Percentiles rank a stretch among this genome's conserved stretches.
Conservation (phyloP, 768 basidiomycete genomes). For the Hortiboletus flavorubellus region DNA sequence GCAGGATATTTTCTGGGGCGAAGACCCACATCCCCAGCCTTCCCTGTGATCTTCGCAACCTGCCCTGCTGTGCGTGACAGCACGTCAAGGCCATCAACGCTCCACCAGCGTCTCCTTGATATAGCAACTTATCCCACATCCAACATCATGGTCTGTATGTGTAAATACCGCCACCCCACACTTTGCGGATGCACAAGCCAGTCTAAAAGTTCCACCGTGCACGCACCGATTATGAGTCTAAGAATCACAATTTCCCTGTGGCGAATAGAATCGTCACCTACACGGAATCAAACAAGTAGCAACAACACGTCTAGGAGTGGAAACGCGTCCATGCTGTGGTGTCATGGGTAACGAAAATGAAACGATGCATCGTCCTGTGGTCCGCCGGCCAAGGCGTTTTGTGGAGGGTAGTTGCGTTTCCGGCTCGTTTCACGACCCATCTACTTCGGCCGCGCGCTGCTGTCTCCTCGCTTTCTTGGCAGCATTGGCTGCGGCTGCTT, state of each 20-base stretch:
- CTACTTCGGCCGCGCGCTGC: slow-evolving; percentile 50
- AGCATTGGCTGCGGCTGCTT: slow-evolving; percentile 82
- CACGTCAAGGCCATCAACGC: slow-evolving; percentile 18
- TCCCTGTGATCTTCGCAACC: slow-evolving; percentile 11
- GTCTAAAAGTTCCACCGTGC: neutral
- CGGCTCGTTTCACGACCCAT: slow-evolving; percentile 5
- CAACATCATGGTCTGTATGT: neutral
- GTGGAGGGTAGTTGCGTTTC: neutral
- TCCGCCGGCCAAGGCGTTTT: neutral
- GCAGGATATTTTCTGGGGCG: slow-evolving; percentile 1
- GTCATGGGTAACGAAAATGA: slow-evolving; percentile 4
- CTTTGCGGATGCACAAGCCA: neutral
- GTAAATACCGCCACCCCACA: slow-evolving; percentile 2
- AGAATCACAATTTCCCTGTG: slow-evolving; percentile 3
- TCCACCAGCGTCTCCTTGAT: neutral
- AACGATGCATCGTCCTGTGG: neutral
- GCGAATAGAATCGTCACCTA: neutral
- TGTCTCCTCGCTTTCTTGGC: slow-evolving; percentile 85
- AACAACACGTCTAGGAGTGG: slow-evolving; percentile 4
- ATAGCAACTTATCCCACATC: too few relatives aligned
- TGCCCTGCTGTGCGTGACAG: slow-evolving; percentile 23
- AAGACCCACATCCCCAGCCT: slow-evolving; percentile 10
- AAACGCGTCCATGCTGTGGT: neutral
- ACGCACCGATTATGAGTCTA: neutral
- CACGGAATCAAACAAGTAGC: slow-evolving; percentile 4